These are phyloP conservation scores for Schizochytrium sp. DNA, from an alignment of 108 stramenopile genomes.

Conservation along the genomic window DNA sequence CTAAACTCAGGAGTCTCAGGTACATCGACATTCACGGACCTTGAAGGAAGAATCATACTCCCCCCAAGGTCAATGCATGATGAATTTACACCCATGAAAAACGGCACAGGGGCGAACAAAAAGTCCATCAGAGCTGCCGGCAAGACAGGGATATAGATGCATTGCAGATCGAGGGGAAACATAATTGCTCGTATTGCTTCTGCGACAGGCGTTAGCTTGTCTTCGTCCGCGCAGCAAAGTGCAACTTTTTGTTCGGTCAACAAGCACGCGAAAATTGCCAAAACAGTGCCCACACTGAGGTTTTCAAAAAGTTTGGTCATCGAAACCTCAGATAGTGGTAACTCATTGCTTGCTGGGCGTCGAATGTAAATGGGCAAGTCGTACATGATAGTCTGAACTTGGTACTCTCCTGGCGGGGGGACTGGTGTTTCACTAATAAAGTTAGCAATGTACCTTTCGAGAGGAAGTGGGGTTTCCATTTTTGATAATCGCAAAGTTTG, in stretches of 20 bases:
- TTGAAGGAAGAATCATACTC: not conserved
- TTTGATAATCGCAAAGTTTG: slow-evolving; percentile 6
- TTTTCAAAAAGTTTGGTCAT: not conserved
- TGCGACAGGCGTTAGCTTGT: slow-evolving; percentile 19
- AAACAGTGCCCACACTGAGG: not conserved
- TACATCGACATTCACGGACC: not conserved
- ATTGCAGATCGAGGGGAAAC: slow-evolving; percentile 40
- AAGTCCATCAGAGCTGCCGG: slow-evolving; percentile 27
- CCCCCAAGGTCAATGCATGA: not conserved
- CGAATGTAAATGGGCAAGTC: slow-evolving; percentile 6
- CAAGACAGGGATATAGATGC: slow-evolving; percentile 31
- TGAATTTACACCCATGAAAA: slow-evolving; percentile 27
- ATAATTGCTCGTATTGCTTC: slow-evolving; percentile 29
- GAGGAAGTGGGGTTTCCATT: not conserved
- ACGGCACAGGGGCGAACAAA: slow-evolving; percentile 54
- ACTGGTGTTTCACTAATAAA: slow-evolving; percentile 56
- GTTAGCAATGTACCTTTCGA: slow-evolving; percentile 40
- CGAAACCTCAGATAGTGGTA: slow-evolving; percentile 50
- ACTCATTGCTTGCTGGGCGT: not conserved
- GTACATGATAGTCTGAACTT: slow-evolving; percentile 42
- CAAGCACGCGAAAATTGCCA: slow-evolving; percentile 16
- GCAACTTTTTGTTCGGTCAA: slow-evolving; percentile 55
- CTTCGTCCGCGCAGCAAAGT: slow-evolving; percentile 21
- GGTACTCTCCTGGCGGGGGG: not conserved
- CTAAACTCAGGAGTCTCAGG: too few relatives aligned